These are phyloP conservation scores for Phoenix roebelenii DNA, from an alignment of 176 grass and related monocot species.

Conservation along the genomic window DNA sequence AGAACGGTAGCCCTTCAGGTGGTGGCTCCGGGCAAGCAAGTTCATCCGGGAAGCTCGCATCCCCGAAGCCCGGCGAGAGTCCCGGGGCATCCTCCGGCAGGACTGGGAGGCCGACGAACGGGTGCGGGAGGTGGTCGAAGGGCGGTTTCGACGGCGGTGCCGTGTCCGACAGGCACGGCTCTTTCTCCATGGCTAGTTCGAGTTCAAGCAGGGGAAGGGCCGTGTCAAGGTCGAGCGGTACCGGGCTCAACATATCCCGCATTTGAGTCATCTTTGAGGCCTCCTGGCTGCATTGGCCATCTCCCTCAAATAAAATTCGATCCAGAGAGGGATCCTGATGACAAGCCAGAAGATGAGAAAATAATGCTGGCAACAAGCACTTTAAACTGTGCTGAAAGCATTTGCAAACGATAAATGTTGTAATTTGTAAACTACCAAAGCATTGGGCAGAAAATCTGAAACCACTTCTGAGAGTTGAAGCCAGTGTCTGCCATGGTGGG, in stretches of 20 bases:
- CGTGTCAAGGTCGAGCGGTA: constrained; percentile 14
- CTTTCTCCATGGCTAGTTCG: neutral
- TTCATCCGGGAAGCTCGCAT: neutral
- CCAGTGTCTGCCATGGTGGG: no score
- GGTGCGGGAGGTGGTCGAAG: neutral
- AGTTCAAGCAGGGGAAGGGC: neutral
- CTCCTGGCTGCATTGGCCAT: neutral
- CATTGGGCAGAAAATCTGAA: no score
- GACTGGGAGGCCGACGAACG: neutral
- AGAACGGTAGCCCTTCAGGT: neutral
- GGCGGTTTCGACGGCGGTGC: neutral
- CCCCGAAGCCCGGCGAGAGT: neutral
- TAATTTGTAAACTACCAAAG: no score
- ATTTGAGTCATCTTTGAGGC: neutral
- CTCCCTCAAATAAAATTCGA: constrained; percentile 11
- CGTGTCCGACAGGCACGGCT: neutral
- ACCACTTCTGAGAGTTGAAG: no score
- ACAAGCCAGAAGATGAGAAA: neutral
- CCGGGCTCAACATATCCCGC: constrained; percentile 5
- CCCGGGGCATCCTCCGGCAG: neutral
- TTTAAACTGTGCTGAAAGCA: no score
- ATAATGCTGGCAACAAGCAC: neutral
- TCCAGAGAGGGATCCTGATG: constrained; percentile 18
- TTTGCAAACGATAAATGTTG: no score
- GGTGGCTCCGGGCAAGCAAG: neutral